Percentiles rank a stretch among this genome's conserved stretches.
These are phyloP conservation scores for Botrytis byssoidea DNA, from an alignment of 2,329 filamentous ascomycete genomes.

Conservation along the genomic window DNA sequence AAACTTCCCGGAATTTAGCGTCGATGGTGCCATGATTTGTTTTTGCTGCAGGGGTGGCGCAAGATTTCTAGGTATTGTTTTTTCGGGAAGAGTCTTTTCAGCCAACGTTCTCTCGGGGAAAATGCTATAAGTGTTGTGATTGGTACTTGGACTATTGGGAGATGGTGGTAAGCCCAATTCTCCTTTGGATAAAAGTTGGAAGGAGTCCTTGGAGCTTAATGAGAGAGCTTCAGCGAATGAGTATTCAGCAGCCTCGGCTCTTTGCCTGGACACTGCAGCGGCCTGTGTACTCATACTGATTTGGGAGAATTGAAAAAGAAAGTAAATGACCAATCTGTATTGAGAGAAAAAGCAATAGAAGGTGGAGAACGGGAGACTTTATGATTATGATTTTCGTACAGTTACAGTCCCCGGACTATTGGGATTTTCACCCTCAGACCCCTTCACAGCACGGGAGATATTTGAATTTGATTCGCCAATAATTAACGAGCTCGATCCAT, in stretches of 20 bases:
- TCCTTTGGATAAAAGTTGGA: constrained; percentile 3
- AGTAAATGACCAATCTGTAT: neutral
- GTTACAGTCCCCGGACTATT: neutral
- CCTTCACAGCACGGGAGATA: neutral
- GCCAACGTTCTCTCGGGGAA: neutral
- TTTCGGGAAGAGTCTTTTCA: constrained; percentile 1
- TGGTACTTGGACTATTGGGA: neutral
- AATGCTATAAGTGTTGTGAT: constrained; percentile 2
- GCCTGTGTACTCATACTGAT: constrained; percentile 16
- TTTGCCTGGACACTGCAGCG: constrained; percentile 5
- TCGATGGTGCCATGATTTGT: constrained; percentile 4
- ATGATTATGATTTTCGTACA: neutral
- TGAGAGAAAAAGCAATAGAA: neutral
- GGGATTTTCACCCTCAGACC: constrained; percentile 9
- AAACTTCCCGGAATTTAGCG: neutral
- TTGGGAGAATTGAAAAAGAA: neutral
- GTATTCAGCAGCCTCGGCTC: constrained; percentile 9
- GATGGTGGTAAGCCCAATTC: constrained; percentile 5
- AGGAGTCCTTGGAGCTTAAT: constrained; percentile 5
- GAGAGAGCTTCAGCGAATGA: constrained; percentile 16
- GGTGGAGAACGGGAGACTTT: constrained; percentile 11
- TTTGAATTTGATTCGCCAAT: neutral
- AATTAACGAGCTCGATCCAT: neutral
- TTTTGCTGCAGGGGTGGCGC: neutral
- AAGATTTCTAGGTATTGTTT: constrained; percentile 1